phyloP scores from a whole-genome alignment of 1,139 yeast species.

The Candida labiduridarum region DNA sequence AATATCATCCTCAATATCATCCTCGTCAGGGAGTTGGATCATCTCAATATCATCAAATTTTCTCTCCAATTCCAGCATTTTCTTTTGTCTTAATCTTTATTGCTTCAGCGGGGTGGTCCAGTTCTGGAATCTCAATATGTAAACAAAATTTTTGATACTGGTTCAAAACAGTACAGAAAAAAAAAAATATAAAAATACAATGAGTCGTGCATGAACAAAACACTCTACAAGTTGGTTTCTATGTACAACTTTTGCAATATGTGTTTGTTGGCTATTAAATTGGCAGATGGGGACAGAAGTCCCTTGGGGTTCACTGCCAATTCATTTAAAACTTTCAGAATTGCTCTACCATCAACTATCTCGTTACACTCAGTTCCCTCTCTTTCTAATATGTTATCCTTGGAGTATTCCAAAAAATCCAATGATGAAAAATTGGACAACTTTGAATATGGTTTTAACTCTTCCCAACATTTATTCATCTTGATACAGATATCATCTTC shows the following conservation, averaged over 20 bases:
- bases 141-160: constrained; percentile 2
- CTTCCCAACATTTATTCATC: constrained; percentile 20
- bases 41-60: constrained; percentile 47
- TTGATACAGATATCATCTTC: constrained; percentile 14
- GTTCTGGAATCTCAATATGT: background rate
- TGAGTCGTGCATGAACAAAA: constrained; percentile 2
- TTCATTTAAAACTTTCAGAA: constrained; percentile 9
- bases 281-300: background rate
- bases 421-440: background rate
- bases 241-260: constrained; percentile 1
- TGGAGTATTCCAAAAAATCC: background rate
- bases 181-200: background rate
- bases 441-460: background rate
- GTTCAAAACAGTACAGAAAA: background rate
- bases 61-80: constrained; percentile 15
- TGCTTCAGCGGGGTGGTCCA: background rate
- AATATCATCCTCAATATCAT: constrained; percentile 7
- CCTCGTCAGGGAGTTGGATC: constrained; percentile 48
- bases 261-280: background rate
- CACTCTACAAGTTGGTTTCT: background rate
- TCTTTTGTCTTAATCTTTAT: background rate
- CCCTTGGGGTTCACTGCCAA: background rate
- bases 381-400: constrained; percentile 14
- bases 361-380: constrained; percentile 8
- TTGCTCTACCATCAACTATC: constrained; percentile 20